These are phyloP conservation scores for Royoungia palumana DNA, from an alignment of 768 basidiomycete species.

Conservation along the genomic window DNA sequence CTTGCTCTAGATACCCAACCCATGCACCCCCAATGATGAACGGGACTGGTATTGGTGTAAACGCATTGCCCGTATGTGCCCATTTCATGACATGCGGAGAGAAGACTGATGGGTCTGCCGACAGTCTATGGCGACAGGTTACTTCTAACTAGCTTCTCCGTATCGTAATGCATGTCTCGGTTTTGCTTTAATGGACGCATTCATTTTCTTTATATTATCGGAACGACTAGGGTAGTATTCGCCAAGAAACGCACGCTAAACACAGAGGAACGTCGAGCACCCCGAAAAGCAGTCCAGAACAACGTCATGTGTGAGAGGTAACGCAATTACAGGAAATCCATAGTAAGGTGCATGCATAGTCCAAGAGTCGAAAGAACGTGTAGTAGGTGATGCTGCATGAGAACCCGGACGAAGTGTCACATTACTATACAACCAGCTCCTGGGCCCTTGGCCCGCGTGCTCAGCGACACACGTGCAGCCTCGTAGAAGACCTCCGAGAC, in stretches of 20 bases:
- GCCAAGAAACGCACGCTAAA: slow-evolving; percentile 15
- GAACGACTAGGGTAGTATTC: not conserved
- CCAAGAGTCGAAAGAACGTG: slow-evolving; percentile 3
- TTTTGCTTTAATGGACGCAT: slow-evolving; percentile 26
- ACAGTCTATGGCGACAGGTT: slow-evolving; percentile 71
- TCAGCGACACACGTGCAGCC: slow-evolving; percentile 80
- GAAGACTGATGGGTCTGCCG: slow-evolving; percentile 6
- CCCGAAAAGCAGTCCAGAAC: not conserved
- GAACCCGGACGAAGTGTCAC: slow-evolving; percentile 35
- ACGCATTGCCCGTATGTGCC: slow-evolving; percentile 60
- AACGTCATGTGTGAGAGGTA: not conserved
- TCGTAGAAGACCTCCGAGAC: slow-evolving; percentile 93
- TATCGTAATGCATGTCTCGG: slow-evolving; percentile 27
- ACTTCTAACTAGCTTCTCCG: slow-evolving; percentile 33
- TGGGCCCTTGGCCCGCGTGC: slow-evolving; percentile 66
- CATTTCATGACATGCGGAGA: not conserved
- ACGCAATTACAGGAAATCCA: slow-evolving; percentile 20
- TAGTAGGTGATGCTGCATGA: not conserved
- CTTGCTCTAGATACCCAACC: slow-evolving; percentile 47
- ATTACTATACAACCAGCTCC: slow-evolving; percentile 56
- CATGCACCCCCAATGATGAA: slow-evolving; percentile 62
- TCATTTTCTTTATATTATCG: not conserved
- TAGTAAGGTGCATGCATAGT: slow-evolving; percentile 22
- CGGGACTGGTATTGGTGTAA: slow-evolving; percentile 42
- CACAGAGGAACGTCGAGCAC: not conserved